Conservation (phyloP, 1,284 basidiomycete genomes). For the Ganoderma multipileum region DNA sequence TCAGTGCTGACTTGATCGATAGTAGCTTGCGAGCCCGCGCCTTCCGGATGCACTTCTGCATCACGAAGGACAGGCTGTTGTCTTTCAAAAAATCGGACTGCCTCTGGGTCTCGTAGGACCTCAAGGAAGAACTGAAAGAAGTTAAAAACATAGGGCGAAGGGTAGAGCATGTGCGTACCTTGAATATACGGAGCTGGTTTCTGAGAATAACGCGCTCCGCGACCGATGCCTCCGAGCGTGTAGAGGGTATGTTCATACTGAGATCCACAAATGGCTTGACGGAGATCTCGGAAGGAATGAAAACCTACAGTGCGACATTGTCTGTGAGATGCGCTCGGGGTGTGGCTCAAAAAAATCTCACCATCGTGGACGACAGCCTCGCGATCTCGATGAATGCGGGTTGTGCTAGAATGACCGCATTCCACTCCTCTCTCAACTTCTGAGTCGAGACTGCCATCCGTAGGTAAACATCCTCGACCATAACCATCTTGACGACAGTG, state of each 20-base stretch:
- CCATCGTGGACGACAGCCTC: background rate
- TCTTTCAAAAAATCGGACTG: background rate
- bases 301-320: background rate
- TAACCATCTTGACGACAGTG: background rate
- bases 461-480: background rate
- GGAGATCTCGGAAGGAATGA: background rate
- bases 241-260: background rate
- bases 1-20: background rate
- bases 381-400: background rate
- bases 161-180: background rate
- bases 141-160: background rate
- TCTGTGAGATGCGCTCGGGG: background rate
- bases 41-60: background rate
- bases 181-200: background rate
- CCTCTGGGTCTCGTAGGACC: background rate
- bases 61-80: background rate
- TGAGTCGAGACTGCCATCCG: background rate
- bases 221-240: background rate
- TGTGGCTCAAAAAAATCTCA: background rate
- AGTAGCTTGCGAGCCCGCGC: background rate
- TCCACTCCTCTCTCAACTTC: background rate
- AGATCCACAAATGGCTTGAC: background rate
- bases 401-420: background rate
- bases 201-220: background rate
- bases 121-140: background rate